Percentiles rank a stretch among this genome's conserved stretches.
phyloP scores from a whole-genome alignment of 148 eudicot species.

The Nyssa sinensis region DNA sequence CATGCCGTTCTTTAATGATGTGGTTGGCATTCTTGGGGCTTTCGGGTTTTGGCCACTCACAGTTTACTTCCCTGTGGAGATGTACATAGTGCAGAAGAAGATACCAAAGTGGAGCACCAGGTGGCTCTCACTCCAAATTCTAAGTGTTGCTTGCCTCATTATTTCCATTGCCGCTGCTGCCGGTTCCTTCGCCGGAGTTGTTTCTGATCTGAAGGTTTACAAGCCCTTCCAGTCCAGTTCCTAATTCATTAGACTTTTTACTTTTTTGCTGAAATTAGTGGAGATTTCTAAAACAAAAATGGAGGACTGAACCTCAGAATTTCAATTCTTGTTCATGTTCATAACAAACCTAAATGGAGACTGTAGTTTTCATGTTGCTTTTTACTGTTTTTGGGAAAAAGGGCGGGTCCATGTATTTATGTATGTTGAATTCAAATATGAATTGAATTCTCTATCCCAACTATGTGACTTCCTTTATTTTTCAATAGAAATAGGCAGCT shows the following conservation, averaged over 20 bases:
- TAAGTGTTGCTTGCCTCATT: slow-evolving; percentile 46
- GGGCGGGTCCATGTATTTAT: too few relatives aligned
- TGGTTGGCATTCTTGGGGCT: slow-evolving; percentile 54
- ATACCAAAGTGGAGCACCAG: slow-evolving; percentile 50
- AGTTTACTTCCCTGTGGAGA: too few relatives aligned
- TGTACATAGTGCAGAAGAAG: slow-evolving; percentile 52
- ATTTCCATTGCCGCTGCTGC: slow-evolving; percentile 47
- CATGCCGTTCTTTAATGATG: slow-evolving; percentile 55
- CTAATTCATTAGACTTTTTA: slow-evolving; percentile 13
- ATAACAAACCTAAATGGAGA: too few relatives aligned
- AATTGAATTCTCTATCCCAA: too few relatives aligned
- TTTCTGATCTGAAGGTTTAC: slow-evolving; percentile 38
- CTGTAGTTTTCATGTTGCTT: too few relatives aligned
- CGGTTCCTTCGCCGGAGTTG: slow-evolving; percentile 54
- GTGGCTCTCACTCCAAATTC: slow-evolving; percentile 46
- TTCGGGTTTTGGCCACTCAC: slow-evolving; percentile 69
- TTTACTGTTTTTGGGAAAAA: too few relatives aligned
- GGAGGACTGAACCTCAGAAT: not conserved
- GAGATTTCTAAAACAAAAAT: too few relatives aligned
- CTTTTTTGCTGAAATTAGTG: too few relatives aligned
- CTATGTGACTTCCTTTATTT: too few relatives aligned
- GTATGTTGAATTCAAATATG: too few relatives aligned
- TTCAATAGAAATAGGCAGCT: too few relatives aligned
- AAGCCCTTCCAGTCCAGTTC: slow-evolving; percentile 45
- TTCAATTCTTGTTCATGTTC: not conserved